phyloP scores from a whole-genome alignment of 2,329 filamentous ascomycete species.

The Cladosporium cucumerinum region DNA sequence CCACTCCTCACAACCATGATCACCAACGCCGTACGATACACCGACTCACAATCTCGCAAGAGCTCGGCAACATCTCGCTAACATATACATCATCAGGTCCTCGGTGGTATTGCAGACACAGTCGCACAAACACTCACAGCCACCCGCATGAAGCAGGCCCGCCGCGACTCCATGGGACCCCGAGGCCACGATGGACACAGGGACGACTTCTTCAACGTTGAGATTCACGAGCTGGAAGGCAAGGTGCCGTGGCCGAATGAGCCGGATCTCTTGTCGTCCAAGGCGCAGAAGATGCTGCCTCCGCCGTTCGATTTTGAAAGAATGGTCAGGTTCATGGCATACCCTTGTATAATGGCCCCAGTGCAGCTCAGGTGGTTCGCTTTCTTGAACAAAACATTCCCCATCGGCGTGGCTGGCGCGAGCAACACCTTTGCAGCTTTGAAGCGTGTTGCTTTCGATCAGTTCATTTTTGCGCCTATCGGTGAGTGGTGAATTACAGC shows the following conservation, averaged over 20 bases:
- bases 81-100: conserved; percentile 53
- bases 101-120: conserved; percentile 94
- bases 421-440: conserved; percentile 65
- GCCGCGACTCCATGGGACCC: conserved; percentile 46
- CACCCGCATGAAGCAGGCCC: conserved; percentile 58
- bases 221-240: conserved; percentile 82
- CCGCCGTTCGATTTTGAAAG: conserved; percentile 95
- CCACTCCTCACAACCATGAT: conserved; percentile 99
- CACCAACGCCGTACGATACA: conserved; percentile 74
- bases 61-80: not conserved
- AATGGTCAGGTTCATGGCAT: conserved; percentile 91
- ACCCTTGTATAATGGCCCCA: conserved; percentile 94
- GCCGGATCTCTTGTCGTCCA: conserved; percentile 63
- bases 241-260: conserved; percentile 64
- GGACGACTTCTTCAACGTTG: conserved; percentile 74
- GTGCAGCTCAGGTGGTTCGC: conserved; percentile 95
- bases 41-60: conserved; percentile 11
- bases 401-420: conserved; percentile 56
- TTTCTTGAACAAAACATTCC: conserved; percentile 77
- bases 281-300: conserved; percentile 54
- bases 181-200: conserved; percentile 56
- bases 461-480: conserved; percentile 83
- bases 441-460: conserved; percentile 89
- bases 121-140: conserved; percentile 90
- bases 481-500: not conserved